Evolutionary conservation across 1,139 yeast species (phyloP).

Genomic region (Protomyces gravidus): DNA sequence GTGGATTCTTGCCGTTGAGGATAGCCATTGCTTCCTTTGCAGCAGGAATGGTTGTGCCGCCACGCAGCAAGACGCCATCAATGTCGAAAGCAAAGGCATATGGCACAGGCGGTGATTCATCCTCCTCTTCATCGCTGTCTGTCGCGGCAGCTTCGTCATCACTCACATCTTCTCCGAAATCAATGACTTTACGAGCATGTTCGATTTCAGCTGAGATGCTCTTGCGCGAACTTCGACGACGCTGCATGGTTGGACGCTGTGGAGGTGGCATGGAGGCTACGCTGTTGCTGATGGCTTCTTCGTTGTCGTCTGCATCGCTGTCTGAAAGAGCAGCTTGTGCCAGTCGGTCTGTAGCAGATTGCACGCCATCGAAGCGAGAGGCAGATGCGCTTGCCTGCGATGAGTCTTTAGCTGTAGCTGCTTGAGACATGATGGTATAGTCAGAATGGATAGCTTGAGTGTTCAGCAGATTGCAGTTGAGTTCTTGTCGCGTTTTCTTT

Average conservation of each 20-base stretch:
- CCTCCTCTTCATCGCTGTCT: slow-evolving; percentile 4
- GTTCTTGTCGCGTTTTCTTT: too few relatives aligned
- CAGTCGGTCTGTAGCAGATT: neutral
- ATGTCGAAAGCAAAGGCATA: slow-evolving; percentile 78
- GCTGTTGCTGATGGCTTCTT: slow-evolving; percentile 1
- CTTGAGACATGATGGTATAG: too few relatives aligned
- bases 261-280: neutral
- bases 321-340: neutral
- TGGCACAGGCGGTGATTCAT: slow-evolving; percentile 21
- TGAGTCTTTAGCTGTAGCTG: neutral
- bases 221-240: slow-evolving; percentile 13
- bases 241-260: slow-evolving; percentile 15
- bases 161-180: slow-evolving; percentile 20
- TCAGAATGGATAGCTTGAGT: too few relatives aligned
- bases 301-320: slow-evolving; percentile 7
- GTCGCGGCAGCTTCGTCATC: slow-evolving; percentile 15
- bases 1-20: slow-evolving; percentile 70
- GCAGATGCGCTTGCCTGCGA: neutral
- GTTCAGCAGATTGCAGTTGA: too few relatives aligned
- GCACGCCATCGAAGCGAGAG: neutral
- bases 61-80: slow-evolving; percentile 76
- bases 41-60: slow-evolving; percentile 73
- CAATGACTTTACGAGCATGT: slow-evolving; percentile 19
- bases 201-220: slow-evolving; percentile 23
- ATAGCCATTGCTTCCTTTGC: slow-evolving; percentile 66